Evolutionary conservation across 129 eudicot species (phyloP).

Genomic region (Dittrichia graveolens): DNA sequence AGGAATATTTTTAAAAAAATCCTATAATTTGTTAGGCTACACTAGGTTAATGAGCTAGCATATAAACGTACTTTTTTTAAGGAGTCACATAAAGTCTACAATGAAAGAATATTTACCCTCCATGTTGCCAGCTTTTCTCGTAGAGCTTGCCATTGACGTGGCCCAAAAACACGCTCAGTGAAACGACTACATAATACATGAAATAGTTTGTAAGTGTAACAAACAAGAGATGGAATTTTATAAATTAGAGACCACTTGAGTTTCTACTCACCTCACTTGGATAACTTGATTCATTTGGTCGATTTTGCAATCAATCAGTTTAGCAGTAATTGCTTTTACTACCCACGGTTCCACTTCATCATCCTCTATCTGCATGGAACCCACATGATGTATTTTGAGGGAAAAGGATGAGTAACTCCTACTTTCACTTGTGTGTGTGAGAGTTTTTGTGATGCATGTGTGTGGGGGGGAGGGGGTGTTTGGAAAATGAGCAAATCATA

Average conservation of each 20-base stretch:
- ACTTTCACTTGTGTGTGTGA: not conserved
- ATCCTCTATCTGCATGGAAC: conserved; percentile 58
- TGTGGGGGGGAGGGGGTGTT: not conserved
- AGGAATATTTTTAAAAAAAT: too few species aligned
- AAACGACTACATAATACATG: conserved; percentile 50
- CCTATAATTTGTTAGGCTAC: too few species aligned
- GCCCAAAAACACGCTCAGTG: conserved; percentile 81
- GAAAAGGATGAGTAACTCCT: not conserved
- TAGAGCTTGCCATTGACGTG: conserved; percentile 65
- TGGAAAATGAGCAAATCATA: not conserved
- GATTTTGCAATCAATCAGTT: conserved; percentile 79
- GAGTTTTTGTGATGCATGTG: not conserved
- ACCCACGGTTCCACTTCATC: conserved; percentile 88
- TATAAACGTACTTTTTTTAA: not conserved
- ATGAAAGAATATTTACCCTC: conserved; percentile 58
- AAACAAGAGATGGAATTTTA: not conserved
- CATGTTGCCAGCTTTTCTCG: conserved; percentile 80
- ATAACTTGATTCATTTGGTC: conserved; percentile 89
- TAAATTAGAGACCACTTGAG: not conserved
- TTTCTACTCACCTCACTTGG: conserved; percentile 56
- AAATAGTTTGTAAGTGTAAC: not conserved
- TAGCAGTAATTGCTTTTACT: conserved; percentile 84
- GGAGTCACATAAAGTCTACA: not conserved
- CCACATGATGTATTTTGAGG: not conserved
- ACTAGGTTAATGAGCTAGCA: too few species aligned